These are phyloP conservation scores for Bocquillonia castaneifolia DNA, from an alignment of 441 rosid species.

Conservation along the genomic window DNA sequence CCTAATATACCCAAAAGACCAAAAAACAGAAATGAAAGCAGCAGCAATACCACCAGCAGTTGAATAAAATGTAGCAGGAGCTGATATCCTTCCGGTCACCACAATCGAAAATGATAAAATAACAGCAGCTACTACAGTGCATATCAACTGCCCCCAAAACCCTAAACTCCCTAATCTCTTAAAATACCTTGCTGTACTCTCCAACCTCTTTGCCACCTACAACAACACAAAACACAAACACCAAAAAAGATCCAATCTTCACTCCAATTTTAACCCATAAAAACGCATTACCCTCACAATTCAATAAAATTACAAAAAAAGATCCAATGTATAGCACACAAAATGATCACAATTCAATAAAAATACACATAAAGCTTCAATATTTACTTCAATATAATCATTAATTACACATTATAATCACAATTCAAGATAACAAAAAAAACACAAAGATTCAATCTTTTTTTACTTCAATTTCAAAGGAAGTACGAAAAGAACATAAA, in stretches of 20 bases:
- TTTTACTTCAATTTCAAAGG: too few relatives aligned
- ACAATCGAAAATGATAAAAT: constrained; percentile 79
- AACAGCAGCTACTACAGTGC: constrained; percentile 78
- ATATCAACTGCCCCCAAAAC: constrained; percentile 93
- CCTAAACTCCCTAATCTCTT: constrained; percentile 84
- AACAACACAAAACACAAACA: neutral
- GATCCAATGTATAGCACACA: too few relatives aligned
- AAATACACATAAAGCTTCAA: neutral
- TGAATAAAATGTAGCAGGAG: constrained; percentile 81
- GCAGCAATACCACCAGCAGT: constrained; percentile 89
- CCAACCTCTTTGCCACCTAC: constrained; percentile 91
- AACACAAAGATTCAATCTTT: too few relatives aligned
- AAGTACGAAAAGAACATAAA: too few relatives aligned
- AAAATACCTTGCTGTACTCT: constrained; percentile 78
- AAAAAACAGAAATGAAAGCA: constrained; percentile 76
- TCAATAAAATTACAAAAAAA: too few relatives aligned
- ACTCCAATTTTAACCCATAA: neutral
- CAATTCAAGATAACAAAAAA: neutral
- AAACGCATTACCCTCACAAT: too few relatives aligned
- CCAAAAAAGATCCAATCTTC: neutral
- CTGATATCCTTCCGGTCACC: constrained; percentile 66
- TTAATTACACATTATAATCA: neutral
- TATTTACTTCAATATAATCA: neutral
- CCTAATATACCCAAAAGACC: constrained; percentile 90
- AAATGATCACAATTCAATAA: neutral